Base-by-base conservation (phyloP, 176 grass and related monocot genomes). In the Zea luxurians region DNA sequence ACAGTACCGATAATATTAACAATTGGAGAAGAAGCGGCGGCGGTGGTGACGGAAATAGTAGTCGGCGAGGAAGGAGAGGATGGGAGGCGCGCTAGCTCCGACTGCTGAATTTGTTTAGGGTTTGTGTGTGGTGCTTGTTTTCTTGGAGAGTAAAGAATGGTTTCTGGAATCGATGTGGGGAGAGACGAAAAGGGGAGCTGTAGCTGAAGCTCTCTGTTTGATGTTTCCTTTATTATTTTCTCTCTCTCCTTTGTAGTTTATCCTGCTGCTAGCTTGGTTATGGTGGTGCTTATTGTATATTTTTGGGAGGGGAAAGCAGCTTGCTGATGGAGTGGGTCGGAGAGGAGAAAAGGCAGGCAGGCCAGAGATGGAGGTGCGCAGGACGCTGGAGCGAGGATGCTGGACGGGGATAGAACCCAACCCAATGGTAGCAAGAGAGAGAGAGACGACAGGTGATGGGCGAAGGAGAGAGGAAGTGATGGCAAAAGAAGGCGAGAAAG, bases 141-240 rank as follows among this genome's bases (percentile, higher is more conserved):
- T 85, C 83, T 85, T 71, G 74, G 66, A 85, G 74, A 88, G 85
- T 91, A 87, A 89, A 93, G 63, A 92, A 97, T 87, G 85, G 79
- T 68, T 92, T 77, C 88, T 88, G 79, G 80, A 27, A 27, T 27
- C 27, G 27, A 27, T 27, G 27, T 27, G 27, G 27, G 27, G 27
- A 27, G 27, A 27, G 79, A 49, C 58, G 58, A 34, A 74, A 81
- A 69, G 46, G 59, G 5, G 3, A 58, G 64, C 44, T 16, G 17
- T 65, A 73, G 48, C 17, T 36, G 57, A 8, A 70, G 64, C 54
- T 64, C 48, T 27, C 46, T 13, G 9, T 21, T 27, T 3, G 38
- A 20, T 46, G 61, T 63, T 62, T 71, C 64, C 69, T 70, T 70
- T 70, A 46, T n/a, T n/a, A 36, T 73, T 45, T 68, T 27, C 27